phyloP scores from a whole-genome alignment of 305 asterid genomes.

The Solanum aculeatissimum region DNA sequence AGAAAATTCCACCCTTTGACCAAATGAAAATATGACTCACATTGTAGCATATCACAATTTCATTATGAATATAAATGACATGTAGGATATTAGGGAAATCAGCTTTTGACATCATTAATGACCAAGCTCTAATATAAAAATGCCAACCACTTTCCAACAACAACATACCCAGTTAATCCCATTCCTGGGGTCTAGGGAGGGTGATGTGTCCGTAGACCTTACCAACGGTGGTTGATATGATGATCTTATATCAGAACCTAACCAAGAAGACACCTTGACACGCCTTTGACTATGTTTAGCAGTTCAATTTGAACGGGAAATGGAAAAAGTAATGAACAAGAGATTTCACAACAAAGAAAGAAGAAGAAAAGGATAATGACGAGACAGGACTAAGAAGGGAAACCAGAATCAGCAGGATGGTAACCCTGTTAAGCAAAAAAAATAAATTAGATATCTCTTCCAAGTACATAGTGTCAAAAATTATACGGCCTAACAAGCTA shows the following conservation, averaged over 20 bases:
- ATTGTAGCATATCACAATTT: background rate
- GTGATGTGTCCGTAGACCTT: too few relatives aligned
- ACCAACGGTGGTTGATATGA: background rate
- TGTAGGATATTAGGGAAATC: background rate
- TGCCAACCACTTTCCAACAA: background rate
- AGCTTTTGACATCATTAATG: background rate
- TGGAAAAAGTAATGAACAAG: background rate
- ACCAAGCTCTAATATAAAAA: background rate
- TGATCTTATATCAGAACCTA: background rate
- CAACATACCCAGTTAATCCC: too few relatives aligned
- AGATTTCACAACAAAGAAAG: background rate
- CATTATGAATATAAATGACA: background rate
- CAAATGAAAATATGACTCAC: background rate
- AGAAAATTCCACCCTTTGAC: background rate
- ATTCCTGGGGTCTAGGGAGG: too few relatives aligned
- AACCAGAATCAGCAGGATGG: background rate
- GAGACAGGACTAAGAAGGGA: background rate
- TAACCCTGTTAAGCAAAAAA: background rate
- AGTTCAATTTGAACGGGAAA: background rate
- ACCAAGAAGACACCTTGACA: background rate
- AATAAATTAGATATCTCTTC: background rate
- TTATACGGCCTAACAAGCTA: background rate
- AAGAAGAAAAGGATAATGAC: background rate
- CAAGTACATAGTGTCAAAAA: background rate
- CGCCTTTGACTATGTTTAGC: background rate